These are phyloP conservation scores for Blastosporella zonata DNA, from an alignment of 1,284 basidiomycete genomes.

Conservation along the genomic window DNA sequence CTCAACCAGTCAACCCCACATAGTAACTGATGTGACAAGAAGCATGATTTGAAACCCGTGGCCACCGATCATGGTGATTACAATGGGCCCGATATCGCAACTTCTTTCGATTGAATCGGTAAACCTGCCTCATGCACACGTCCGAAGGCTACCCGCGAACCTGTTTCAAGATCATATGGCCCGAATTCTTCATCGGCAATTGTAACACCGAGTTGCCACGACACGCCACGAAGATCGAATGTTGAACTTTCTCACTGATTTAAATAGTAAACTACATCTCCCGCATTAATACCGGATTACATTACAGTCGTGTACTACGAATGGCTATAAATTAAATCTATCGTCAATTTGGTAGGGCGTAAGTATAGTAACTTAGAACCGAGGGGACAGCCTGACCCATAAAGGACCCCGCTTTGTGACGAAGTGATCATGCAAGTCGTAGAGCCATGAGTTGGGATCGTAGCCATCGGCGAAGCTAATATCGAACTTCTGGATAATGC, in stretches of 20 bases:
- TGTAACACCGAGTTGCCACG: not conserved
- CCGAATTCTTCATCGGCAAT: not conserved
- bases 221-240: not conserved
- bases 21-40: too few relatives aligned
- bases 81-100: not conserved
- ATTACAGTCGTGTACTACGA: too few relatives aligned
- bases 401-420: slow-evolving; percentile 24
- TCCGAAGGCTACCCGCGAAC: not conserved
- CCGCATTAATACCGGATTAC: too few relatives aligned
- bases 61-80: too few relatives aligned
- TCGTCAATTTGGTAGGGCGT: not conserved
- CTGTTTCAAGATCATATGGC: not conserved
- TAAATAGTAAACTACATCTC: too few relatives aligned
- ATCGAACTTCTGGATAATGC: slow-evolving; percentile 30
- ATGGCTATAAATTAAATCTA: too few relatives aligned
- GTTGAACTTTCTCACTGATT: too few relatives aligned
- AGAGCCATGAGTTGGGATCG: slow-evolving; percentile 28
- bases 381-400: slow-evolving; percentile 6
- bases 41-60: too few relatives aligned
- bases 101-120: not conserved
- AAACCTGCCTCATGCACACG: not conserved
- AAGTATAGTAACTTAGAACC: not conserved
- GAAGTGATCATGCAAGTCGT: slow-evolving; percentile 30
- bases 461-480: slow-evolving; percentile 30
- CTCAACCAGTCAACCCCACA: too few relatives aligned